Percentiles rank a stretch among this genome's conserved stretches.
phyloP scores from a whole-genome alignment of 306 rosid species.

The Vigna trinervia region DNA sequence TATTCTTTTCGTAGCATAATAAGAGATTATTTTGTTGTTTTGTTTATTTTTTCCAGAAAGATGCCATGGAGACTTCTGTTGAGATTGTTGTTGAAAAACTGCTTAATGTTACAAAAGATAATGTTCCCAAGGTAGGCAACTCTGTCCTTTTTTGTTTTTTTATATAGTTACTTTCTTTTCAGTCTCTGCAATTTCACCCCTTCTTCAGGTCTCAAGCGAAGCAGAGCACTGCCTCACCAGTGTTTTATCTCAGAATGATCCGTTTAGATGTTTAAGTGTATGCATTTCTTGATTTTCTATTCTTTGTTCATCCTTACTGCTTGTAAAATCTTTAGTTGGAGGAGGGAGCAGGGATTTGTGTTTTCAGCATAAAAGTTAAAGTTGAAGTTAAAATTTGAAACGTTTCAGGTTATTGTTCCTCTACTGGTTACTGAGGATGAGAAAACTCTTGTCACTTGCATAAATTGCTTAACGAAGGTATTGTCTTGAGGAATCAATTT shows the following conservation, averaged over 20 bases:
- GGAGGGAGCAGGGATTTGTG: background rate
- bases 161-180: constrained; percentile 23
- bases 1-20: constrained; percentile 17
- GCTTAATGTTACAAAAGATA: constrained; percentile 84
- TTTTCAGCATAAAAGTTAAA: constrained; percentile 24
- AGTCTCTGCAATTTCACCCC: constrained; percentile 34
- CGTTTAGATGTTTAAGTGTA: constrained; percentile 97
- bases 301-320: constrained; percentile 4
- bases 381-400: constrained; percentile 34
- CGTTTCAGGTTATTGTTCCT: constrained; percentile 88
- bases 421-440: constrained; percentile 91
- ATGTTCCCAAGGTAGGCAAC: constrained; percentile 71
- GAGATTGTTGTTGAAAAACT: constrained; percentile 94
- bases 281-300: constrained; percentile 40
- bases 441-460: constrained; percentile 90
- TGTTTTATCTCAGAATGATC: constrained; percentile 82
- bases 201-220: constrained; percentile 83
- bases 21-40: constrained; percentile 26
- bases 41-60: constrained; percentile 66
- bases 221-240: constrained; percentile 92
- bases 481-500: constrained; percentile 24
- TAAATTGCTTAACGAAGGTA: constrained; percentile 97
- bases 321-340: constrained; percentile 14
- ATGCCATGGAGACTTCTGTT: constrained; percentile 90
- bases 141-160: constrained; percentile 27